Evolutionary conservation across 768 basidiomycete genomes (phyloP), one percentile per base, ranked within the genome.

Genomic region (Leccinum longicurvipes): DNA sequence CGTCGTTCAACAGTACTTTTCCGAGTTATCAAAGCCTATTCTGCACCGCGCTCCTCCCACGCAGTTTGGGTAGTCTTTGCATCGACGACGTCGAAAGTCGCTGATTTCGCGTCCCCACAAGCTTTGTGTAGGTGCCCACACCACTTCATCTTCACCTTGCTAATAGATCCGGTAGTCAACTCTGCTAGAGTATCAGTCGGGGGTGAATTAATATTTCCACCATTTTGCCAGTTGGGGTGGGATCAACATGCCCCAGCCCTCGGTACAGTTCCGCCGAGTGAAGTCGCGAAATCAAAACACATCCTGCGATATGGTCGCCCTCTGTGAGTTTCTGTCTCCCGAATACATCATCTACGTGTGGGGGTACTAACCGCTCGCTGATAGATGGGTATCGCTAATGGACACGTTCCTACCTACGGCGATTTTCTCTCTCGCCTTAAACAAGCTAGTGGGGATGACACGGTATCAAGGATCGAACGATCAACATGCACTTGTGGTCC

Each of bases 401-500:
- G 10, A 3, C 0, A 15, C 1, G 7, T 36, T 21, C 12, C 9
- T 4, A 14, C 0, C 15, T 23, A 3, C 9, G 5, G 7, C 3
- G 0, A 25, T 45, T 8, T 45, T 45, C 11, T 2, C 15, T 8
- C 44, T 45, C 15, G 44, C 24, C 15, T 15, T 15, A 45, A 3
- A 45, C 7, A 45, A 45, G 44, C 24, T 45, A 3, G 7, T 14
- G 2, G 44, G 44, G 8, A 47, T 11, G 4, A 10, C 8, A 10
- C 24, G 5, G 2, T 10, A 47, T n/a, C 6, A 19, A 4, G 36
- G 21, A 17, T 11, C 3, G 6, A 1, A 51, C 7, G 7, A 0
- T 4, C 23, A 24, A 14, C 14, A 21, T 23, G 49, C 49, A 8
- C 47, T 62, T 12, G 52, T 55, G 4, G 34, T 62, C 0, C 55